phyloP scores from a whole-genome alignment of 2,329 filamentous ascomycete species.

The Penicillium sp. region DNA sequence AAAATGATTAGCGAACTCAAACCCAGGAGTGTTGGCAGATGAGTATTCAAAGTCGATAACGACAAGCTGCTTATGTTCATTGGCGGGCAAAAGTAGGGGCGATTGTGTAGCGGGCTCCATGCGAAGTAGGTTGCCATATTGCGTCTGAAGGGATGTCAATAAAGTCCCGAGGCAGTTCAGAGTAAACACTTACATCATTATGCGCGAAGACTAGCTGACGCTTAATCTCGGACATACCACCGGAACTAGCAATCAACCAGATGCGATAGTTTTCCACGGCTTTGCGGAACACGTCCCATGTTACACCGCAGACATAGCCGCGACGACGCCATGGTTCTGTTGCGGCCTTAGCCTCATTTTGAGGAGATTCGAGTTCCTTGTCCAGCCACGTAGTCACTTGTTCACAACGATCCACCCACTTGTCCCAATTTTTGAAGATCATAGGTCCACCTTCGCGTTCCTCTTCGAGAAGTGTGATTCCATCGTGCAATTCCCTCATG shows the following conservation, averaged over 20 bases:
- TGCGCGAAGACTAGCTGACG: slow-evolving; percentile 89
- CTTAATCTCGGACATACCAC: slow-evolving; percentile 66
- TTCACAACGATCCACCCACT: slow-evolving; percentile 71
- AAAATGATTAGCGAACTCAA: slow-evolving; percentile 98
- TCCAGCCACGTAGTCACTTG: slow-evolving; percentile 56
- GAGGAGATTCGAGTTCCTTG: slow-evolving; percentile 57
- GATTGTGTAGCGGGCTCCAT: slow-evolving; percentile 71
- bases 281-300: slow-evolving; percentile 76
- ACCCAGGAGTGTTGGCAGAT: slow-evolving; percentile 79
- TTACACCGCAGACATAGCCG: slow-evolving; percentile 79
- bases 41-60: slow-evolving; percentile 99
- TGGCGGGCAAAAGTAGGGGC: slow-evolving; percentile 82
- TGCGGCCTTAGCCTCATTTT: slow-evolving; percentile 45
- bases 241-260: slow-evolving; percentile 73
- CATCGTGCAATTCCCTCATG: slow-evolving; percentile 94
- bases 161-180: slow-evolving; percentile 12
- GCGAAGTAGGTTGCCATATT: slow-evolving; percentile 96
- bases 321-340: slow-evolving; percentile 64
- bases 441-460: slow-evolving; percentile 79
- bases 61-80: slow-evolving; percentile 92
- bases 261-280: slow-evolving; percentile 76
- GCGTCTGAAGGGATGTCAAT: slow-evolving; percentile 63
- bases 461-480: slow-evolving; percentile 78
- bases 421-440: slow-evolving; percentile 93
- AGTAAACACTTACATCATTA: slow-evolving; percentile 72